These are phyloP conservation scores for Triticum timopheevii DNA, from an alignment of 176 grass and related monocot genomes.

Conservation along the genomic window DNA sequence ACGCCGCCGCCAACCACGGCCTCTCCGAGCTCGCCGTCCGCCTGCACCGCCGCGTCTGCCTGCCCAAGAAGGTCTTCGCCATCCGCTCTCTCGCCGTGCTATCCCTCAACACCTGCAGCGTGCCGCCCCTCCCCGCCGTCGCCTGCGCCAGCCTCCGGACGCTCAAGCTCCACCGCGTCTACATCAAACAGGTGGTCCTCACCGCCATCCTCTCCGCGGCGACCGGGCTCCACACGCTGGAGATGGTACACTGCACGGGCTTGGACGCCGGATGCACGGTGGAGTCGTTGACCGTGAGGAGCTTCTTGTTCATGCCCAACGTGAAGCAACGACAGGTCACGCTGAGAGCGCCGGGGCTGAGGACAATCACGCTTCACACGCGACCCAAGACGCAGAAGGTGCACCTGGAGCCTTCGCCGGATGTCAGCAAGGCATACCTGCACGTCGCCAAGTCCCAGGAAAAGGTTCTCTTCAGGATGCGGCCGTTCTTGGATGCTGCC, in stretches of 20 bases:
- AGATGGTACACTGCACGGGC: conserved; percentile 25
- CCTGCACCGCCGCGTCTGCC: conserved; percentile 12
- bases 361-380: conserved; percentile 33
- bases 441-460: conserved; percentile 4
- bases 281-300: conserved; percentile 36
- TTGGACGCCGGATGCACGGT: conserved; percentile 14
- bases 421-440: conserved; percentile 47
- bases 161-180: conserved; percentile 38
- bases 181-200: conserved; percentile 23
- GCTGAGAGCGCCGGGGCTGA: conserved; percentile 13
- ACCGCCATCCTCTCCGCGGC: conserved; percentile 18
- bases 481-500: conserved; percentile 44
- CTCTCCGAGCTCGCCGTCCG: conserved; percentile 33
- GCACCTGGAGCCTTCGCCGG: conserved; percentile 17
- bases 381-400: conserved; percentile 4
- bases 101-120: conserved; percentile 25
- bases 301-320: conserved; percentile 23
- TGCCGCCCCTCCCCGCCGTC: neutral
- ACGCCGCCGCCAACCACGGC: conserved; percentile 25
- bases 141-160: conserved; percentile 30
- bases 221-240: conserved; percentile 31
- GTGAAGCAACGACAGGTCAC: neutral
- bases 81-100: conserved; percentile 32
- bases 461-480: neutral
- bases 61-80: conserved; percentile 18